Conservation (phyloP, 345 rosid genomes). For the Citrus hindsii region DNA sequence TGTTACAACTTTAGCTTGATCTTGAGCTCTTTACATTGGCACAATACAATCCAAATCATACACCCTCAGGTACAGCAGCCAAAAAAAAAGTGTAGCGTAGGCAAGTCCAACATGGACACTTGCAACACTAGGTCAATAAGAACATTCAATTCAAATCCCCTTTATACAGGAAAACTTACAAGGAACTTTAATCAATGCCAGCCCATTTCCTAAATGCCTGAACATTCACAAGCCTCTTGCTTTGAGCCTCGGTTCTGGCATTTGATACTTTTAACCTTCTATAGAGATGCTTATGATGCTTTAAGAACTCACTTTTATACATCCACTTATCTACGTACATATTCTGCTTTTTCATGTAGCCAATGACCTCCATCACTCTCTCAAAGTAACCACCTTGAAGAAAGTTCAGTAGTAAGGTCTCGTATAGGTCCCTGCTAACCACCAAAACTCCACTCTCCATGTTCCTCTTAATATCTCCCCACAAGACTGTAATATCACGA, state of each 20-base stretch:
- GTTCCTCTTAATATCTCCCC: slow-evolving; percentile 85
- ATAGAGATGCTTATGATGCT: slow-evolving; percentile 73
- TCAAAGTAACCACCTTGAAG: slow-evolving; percentile 90
- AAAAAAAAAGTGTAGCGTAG: neutral
- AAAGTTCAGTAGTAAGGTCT: slow-evolving; percentile 60
- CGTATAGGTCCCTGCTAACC: slow-evolving; percentile 59
- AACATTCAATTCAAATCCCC: neutral
- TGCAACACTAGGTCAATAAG: neutral
- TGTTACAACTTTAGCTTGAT: neutral
- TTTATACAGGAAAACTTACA: neutral
- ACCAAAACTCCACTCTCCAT: slow-evolving; percentile 29
- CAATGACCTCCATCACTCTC: slow-evolving; percentile 75
- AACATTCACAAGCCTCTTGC: slow-evolving; percentile 60
- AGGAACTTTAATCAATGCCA: slow-evolving; percentile 29
- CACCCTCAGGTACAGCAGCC: neutral
- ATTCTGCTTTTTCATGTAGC: slow-evolving; percentile 43
- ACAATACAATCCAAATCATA: neutral
- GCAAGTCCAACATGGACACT: neutral
- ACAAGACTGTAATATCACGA: slow-evolving; percentile 63
- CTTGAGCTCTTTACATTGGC: neutral
- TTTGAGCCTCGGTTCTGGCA: slow-evolving; percentile 63
- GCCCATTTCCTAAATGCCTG: slow-evolving; percentile 58
- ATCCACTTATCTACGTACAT: slow-evolving; percentile 54
- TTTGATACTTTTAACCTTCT: slow-evolving; percentile 49
- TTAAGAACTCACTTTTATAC: slow-evolving; percentile 64